phyloP scores from a whole-genome alignment of 129 eudicot species.

The Centrapalus pauciflorus region DNA sequence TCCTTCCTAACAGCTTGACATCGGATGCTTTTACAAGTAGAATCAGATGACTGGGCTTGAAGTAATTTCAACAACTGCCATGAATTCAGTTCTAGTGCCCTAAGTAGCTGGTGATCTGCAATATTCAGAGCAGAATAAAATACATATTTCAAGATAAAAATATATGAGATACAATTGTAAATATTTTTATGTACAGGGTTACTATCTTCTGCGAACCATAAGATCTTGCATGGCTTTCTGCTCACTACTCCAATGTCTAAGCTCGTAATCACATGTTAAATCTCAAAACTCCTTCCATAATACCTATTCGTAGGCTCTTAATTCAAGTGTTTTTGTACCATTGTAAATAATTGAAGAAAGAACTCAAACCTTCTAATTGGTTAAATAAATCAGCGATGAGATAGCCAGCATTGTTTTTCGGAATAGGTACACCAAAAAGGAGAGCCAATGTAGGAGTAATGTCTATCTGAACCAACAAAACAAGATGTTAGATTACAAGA shows the following conservation, averaged over 20 bases:
- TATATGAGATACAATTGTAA: neutral
- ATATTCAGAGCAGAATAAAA: constrained; percentile 4
- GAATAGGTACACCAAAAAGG: constrained; percentile 93
- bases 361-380: constrained; percentile 53
- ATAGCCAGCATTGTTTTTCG: constrained; percentile 73
- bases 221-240: neutral
- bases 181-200: neutral
- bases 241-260: neutral
- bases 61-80: constrained; percentile 79
- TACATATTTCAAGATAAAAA: neutral
- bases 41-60: constrained; percentile 57
- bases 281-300: neutral
- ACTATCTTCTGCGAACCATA: neutral
- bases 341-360: constrained; percentile 4
- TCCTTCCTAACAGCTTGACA: constrained; percentile 18
- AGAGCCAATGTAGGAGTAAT: constrained; percentile 81
- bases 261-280: neutral
- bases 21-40: constrained; percentile 30
- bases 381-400: constrained; percentile 50
- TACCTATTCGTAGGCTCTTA: neutral
- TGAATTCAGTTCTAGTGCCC: constrained; percentile 70
- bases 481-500: neutral
- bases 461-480: constrained; percentile 59
- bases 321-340: neutral
- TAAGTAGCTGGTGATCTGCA: constrained; percentile 57